A percentile compares a stretch with the other conserved stretches of the same genome.
These are phyloP conservation scores for Neurospora sp. DNA, from an alignment of 495 filamentous ascomycete genomes.

Conservation along the genomic window DNA sequence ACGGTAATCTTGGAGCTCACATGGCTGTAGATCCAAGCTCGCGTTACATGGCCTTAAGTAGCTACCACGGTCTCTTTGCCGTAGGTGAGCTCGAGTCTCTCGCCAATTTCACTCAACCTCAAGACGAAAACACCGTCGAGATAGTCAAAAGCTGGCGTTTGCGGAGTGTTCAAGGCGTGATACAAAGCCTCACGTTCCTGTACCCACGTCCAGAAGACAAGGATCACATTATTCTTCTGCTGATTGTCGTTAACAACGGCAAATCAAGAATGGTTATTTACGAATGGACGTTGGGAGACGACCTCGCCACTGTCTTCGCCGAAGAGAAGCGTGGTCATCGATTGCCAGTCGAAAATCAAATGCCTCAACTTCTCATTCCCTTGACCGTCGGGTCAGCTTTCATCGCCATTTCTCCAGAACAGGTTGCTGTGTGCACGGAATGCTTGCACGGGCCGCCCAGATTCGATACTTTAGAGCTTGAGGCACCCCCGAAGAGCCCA, in stretches of 20 bases:
- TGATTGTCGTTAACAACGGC: conserved; percentile 53
- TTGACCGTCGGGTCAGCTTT: conserved; percentile 56
- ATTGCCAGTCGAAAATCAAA: conserved; percentile 48
- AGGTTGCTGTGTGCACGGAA: conserved; percentile 51
- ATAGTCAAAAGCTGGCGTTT: conserved; percentile 42
- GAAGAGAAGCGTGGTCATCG: conserved; percentile 35
- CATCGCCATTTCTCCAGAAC: conserved; percentile 47
- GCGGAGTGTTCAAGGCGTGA: conserved; percentile 56
- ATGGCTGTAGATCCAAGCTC: conserved; percentile 70
- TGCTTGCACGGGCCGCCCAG: conserved; percentile 39
- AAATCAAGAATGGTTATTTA: conserved; percentile 57
- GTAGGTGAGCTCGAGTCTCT: conserved; percentile 53
- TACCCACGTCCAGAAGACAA: conserved; percentile 55
- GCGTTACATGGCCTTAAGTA: conserved; percentile 36
- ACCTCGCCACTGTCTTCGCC: conserved; percentile 22
- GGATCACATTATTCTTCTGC: conserved; percentile 62
- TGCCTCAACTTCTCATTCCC: conserved; percentile 60
- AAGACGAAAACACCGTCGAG: conserved; percentile 24
- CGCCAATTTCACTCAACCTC: conserved; percentile 31
- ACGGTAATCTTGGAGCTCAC: conserved; percentile 52
- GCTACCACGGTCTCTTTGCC: conserved; percentile 32
- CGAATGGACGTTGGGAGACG: conserved; percentile 55
- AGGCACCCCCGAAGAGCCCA: conserved; percentile 18
- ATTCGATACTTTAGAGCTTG: conserved; percentile 28
- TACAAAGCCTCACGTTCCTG: conserved; percentile 82